Evolutionary conservation across 139 green algal species (phyloP), one percentile per base, ranked within the genome.

Genomic region (Volvox africanus): DNA sequence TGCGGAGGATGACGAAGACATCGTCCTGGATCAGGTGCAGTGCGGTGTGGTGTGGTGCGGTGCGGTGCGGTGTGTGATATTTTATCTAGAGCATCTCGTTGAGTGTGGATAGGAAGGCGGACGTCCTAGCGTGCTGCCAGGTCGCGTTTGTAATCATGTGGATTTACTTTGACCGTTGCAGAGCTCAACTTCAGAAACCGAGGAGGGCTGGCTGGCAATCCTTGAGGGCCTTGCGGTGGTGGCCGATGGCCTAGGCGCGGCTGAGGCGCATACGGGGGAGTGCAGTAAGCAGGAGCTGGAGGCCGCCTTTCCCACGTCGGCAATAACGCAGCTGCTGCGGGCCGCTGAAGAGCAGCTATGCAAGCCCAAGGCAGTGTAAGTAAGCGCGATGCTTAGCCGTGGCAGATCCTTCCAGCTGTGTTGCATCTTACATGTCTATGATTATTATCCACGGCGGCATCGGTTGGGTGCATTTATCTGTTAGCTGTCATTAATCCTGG

Each of bases 161-260:
- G 65, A 12, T 73, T 73, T 73, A 11, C 65, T 9, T 28, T 12
- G 65, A 26, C 21, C 65, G 11, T 73, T 73, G 73, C 55, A 76
- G 61, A 62, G 75, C 81, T 61, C 55, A 13, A 80, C 83, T 69
- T 13, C 76, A 2, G 96, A 97, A 88, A 95, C 93, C 17, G 35
- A 69, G 28, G 93, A 94, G 32, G 92, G 67, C 24, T 97, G 96
- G 96, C 35, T 82, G 26, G 88, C 93, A 6, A 92, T 97, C 61
- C 89, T 95, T 36, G 81, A 71, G 20, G 96, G 96, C n/a, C 82
- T 97, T 32, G 91, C 91, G 21, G 14, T 93, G 80, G 30, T 97
- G 19, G 94, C 65, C 61, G 21, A 85, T 14, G 95, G 94, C 18
- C 81, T 97, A 32, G 92, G 89, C 55, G 91, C 88, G n/a, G 93